A percentile compares a stretch with the other conserved stretches of the same genome.
These are phyloP conservation scores for Metschnikowia lachancei DNA, from an alignment of 805 yeast genomes.

Conservation along the genomic window DNA sequence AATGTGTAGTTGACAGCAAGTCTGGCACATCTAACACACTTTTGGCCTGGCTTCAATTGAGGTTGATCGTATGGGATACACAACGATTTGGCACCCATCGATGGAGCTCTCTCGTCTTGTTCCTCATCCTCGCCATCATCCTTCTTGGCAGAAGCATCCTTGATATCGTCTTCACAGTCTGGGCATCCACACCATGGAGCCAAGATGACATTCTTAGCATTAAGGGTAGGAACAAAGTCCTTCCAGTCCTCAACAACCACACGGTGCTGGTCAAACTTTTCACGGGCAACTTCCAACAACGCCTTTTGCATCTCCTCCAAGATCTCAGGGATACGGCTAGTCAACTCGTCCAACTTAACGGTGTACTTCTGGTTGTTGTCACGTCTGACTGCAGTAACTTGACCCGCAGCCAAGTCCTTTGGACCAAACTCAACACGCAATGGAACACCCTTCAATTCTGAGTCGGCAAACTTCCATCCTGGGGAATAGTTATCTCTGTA, in stretches of 20 bases:
- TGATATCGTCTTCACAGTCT: conserved; percentile 96
- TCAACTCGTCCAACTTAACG: conserved; percentile 64
- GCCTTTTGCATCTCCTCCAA: conserved; percentile 79
- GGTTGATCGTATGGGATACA: conserved; percentile 97
- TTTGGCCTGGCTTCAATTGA: conserved; percentile 68
- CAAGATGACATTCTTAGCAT: conserved; percentile 83
- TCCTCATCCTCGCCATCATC: conserved; percentile 80
- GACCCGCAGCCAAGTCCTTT: conserved; percentile 77
- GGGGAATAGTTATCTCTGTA: conserved; percentile 93
- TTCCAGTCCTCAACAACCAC: conserved; percentile 79
- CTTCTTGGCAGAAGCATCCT: conserved; percentile 80
- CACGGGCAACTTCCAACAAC: conserved; percentile 75
- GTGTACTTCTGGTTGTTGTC: conserved; percentile 75
- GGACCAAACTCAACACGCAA: conserved; percentile 95
- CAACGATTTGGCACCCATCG: conserved; percentile 98
- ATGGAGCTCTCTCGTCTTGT: conserved; percentile 93
- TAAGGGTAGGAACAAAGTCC: conserved; percentile 89
- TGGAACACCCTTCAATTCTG: conserved; percentile 96
- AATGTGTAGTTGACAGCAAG: conserved; percentile 80
- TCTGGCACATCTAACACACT: conserved; percentile 82
- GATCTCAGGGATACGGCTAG: conserved; percentile 64
- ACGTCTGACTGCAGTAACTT: conserved; percentile 89
- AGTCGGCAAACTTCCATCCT: conserved; percentile 98
- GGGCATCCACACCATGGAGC: conserved; percentile 97
- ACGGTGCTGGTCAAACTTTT: conserved; percentile 79